Base-by-base conservation (phyloP, 768 basidiomycete genomes). In the Royoungia palumana region DNA sequence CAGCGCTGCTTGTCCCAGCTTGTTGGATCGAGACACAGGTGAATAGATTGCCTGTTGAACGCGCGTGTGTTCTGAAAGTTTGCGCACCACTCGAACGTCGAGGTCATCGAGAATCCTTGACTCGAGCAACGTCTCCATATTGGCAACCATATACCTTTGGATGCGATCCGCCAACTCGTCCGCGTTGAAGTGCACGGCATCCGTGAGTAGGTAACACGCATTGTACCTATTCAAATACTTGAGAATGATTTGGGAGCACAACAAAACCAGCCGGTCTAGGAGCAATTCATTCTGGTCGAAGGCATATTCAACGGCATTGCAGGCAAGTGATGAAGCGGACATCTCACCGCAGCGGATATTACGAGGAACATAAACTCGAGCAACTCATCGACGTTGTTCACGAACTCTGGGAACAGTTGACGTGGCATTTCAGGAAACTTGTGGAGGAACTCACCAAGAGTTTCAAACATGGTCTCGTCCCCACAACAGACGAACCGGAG, bases 51-150 rank as follows among this genome's bases (percentile, higher is more conserved):
- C 66, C 63, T 99, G 96, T 37, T 78, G 73, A 10, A 61, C 51
- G 14, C 75, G 72, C 2, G 85, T 72, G 52, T 80, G 85, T 2
- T 66, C 60, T 3, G 85, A 73, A 7, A 99, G 77, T 54, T 85
- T 80, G 43, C 79, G 78, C 53, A 95, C 68, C 19, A 91, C 76
- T 28, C 77, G 75, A 16, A 72, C 61, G 2, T 84, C 75, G 34
- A 95, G 75, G 44, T 86, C 85, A 49, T 94, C 89, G 20, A 99
- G 77, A 58, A 94, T 78, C 16, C 79, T 78, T 28, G 74, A 75
- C 61, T 97, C 93, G 17, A 99, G 77, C 42, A 96, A 76, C 1
- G 83, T 82, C 66, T 99, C 96, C 72, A 96, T 74, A 61, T 92
- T 94, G 49, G 81, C 79, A 2, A 80, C 70, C 59, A 96, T 85